Base-by-base conservation (phyloP, 306 rosid species). In the Vachellia pachyceras region DNA sequence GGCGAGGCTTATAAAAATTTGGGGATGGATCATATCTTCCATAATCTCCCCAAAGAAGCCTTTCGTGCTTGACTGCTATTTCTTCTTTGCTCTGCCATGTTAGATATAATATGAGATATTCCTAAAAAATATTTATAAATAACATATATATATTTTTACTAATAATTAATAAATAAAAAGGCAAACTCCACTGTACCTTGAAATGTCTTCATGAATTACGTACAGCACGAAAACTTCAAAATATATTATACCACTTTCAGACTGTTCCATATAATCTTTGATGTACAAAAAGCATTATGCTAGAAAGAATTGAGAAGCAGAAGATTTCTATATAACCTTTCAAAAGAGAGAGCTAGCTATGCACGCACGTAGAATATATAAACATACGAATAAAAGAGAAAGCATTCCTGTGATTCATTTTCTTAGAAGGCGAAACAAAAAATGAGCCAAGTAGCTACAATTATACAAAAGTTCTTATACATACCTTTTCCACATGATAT, bases 11-110 rank as follows among this genome's bases (percentile, higher is more conserved):
- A 52, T 87, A 87, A 73, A 92, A 81, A 58, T 88, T 77, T 54
- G 97, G 94, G 5, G 97, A 14, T 50, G 97, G 97, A 80, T 92
- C 90, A 40, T 89, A 92, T 76, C 84, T 84, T 77, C 93, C 97
- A 72, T 92, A 92, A 75, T 92, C 97, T 77, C 35, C 88, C 87
- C 72, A 82, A 9, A 92, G 84, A 36, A 92, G 79, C 87, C 97
- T 92, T 69, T 87, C 93, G 67, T 89, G 88, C 69, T 87, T 87
- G 3, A 35, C 20, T 10, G n/a, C 74, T 7, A 42, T 78, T n/a
- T 79, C 81, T 71, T 86, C 85, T 41, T 77, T 52, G 37, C 78
- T 73, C 54, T 50, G 50, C 61, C 18, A 7, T 20, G 78, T 69
- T 82, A 11, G 1, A 23, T 22, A 55, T 6, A n/a, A 17, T 49